Conservation (phyloP, 768 basidiomycete species). For the Amanita inopinata region DNA sequence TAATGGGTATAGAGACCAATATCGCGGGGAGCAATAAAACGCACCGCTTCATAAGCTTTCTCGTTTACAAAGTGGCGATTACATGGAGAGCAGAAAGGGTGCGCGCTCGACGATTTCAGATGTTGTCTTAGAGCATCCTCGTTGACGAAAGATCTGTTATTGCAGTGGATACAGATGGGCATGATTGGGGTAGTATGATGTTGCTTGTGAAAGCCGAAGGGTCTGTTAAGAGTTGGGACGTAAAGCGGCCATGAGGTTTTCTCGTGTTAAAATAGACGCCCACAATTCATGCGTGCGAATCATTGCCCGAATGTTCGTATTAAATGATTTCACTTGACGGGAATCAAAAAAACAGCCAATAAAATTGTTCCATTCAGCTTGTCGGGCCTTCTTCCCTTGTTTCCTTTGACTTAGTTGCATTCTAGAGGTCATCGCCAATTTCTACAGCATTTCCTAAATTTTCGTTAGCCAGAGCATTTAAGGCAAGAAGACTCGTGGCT, state of each 20-base stretch:
- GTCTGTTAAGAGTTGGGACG: slow-evolving; percentile 7
- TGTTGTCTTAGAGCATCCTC: slow-evolving; percentile 31
- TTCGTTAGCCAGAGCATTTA: too few relatives aligned
- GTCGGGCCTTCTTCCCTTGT: background rate
- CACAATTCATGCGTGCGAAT: slow-evolving; percentile 5
- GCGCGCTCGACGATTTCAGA: slow-evolving; percentile 25
- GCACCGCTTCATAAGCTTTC: slow-evolving; percentile 27
- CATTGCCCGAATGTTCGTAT: slow-evolving; percentile 1
- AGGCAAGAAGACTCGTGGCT: too few relatives aligned
- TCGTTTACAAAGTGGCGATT: slow-evolving; percentile 26
- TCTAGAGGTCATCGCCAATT: too few relatives aligned
- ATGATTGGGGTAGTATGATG: slow-evolving; percentile 13
- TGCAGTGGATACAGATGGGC: slow-evolving; percentile 29
- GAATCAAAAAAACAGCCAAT: too few relatives aligned
- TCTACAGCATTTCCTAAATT: too few relatives aligned
- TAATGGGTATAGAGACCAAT: too few relatives aligned
- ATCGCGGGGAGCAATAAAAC: slow-evolving; percentile 14
- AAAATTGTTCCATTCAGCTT: too few relatives aligned
- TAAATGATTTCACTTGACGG: background rate
- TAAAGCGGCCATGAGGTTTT: slow-evolving; percentile 10
- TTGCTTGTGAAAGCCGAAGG: background rate
- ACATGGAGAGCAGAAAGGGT: slow-evolving; percentile 26
- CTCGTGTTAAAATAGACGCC: slow-evolving; percentile 9
- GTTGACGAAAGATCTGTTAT: slow-evolving; percentile 22
- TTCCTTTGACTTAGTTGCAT: too few relatives aligned